These are phyloP conservation scores for Cyclotella sp. DNA, from an alignment of 108 stramenopile species.

Conservation along the genomic window DNA sequence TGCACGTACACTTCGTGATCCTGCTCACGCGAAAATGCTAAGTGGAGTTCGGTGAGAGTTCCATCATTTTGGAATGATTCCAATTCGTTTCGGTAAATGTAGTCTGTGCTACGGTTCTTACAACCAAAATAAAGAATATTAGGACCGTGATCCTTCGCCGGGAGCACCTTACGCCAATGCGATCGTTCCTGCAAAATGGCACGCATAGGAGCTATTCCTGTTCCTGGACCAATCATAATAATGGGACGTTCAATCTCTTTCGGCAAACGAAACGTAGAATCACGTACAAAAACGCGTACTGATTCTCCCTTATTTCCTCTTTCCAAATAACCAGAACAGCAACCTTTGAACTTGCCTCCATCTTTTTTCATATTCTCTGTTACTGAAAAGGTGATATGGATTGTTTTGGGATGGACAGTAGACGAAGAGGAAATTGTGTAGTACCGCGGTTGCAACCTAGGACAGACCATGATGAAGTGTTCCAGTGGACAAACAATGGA, in stretches of 20 bases:
- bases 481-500: conserved; percentile 87
- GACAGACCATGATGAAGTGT: conserved; percentile 86
- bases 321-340: conserved; percentile 88
- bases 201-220: conserved; percentile 98
- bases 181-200: conserved; percentile 91
- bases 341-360: conserved; percentile 76
- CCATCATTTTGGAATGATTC: conserved; percentile 66
- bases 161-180: conserved; percentile 42
- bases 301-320: conserved; percentile 34
- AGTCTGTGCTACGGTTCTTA: conserved; percentile 83
- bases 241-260: conserved; percentile 74
- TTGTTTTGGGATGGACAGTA: conserved; percentile 74
- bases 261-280: conserved; percentile 92
- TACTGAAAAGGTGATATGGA: conserved; percentile 94
- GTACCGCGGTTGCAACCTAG: conserved; percentile 91
- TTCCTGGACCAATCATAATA: conserved; percentile 97
- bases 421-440: conserved; percentile 97
- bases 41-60: conserved; percentile 68
- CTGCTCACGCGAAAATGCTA: conserved; percentile 93
- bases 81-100: conserved; percentile 93
- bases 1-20: conserved; percentile 96
- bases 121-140: conserved; percentile 98
- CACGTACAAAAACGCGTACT: conserved; percentile 84
- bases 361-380: conserved; percentile 64
- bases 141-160: conserved; percentile 49